Conservation (phyloP, 441 rosid genomes). For the Rhodomyrtus psidioides region DNA sequence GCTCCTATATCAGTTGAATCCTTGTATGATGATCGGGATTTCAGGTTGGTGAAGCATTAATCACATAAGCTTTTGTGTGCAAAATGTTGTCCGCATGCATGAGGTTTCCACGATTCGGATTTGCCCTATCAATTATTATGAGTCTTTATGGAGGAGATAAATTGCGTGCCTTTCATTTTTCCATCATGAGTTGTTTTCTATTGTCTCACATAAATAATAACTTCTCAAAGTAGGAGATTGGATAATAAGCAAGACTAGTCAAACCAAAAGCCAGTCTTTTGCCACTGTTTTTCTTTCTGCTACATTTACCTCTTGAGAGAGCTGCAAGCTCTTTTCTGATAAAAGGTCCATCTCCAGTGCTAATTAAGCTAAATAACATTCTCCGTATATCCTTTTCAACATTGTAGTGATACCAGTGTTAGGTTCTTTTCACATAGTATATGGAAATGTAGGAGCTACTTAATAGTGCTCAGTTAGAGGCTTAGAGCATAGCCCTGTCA, state of each 20-base stretch:
- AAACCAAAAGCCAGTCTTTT: background rate
- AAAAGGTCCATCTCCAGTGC: background rate
- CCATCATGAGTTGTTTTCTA: background rate
- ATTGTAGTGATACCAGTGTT: background rate
- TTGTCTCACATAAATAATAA: background rate
- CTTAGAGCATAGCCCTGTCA: no score
- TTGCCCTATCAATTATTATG: background rate
- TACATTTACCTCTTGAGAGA: background rate
- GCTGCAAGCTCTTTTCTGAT: background rate
- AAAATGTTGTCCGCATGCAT: background rate
- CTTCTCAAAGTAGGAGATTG: background rate
- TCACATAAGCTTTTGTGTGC: background rate
- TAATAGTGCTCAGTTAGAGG: background rate
- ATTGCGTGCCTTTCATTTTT: background rate
- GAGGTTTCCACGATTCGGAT: background rate
- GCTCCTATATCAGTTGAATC: slow-evolving; percentile 97
- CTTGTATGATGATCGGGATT: slow-evolving; percentile 82
- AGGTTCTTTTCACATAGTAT: background rate
- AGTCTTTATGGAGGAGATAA: background rate
- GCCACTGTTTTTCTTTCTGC: background rate
- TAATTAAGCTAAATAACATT: background rate
- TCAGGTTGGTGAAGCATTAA: slow-evolving; percentile 42
- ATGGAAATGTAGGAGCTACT: background rate
- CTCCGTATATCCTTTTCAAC: background rate
- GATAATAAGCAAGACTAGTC: background rate